Conservation (phyloP, 306 rosid genomes). For the Cucurbita argyrosperma region DNA sequence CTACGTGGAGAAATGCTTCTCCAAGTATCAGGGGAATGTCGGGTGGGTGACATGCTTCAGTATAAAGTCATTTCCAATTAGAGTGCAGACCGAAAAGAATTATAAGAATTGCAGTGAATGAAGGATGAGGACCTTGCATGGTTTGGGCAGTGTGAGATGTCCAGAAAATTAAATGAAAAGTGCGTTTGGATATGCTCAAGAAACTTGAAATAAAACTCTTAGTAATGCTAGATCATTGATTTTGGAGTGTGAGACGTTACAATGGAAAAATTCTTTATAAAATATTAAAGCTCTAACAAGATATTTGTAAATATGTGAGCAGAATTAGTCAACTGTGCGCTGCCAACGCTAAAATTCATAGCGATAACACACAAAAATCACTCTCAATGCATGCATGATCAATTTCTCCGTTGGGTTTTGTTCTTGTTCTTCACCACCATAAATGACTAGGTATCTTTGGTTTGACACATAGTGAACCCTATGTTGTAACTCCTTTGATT, state of each 20-base stretch:
- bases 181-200: neutral
- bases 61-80: slow-evolving; percentile 12
- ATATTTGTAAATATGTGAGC: neutral
- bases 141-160: neutral
- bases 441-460: too few species aligned
- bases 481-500: too few species aligned
- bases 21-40: slow-evolving; percentile 20
- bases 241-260: neutral
- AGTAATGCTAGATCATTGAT: neutral
- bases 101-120: neutral
- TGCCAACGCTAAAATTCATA: too few species aligned
- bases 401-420: too few species aligned
- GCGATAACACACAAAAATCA: too few species aligned
- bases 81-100: slow-evolving; percentile 2
- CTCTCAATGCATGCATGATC: too few species aligned
- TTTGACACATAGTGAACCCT: too few species aligned
- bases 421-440: too few species aligned
- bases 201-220: neutral
- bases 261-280: neutral
- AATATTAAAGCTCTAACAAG: neutral
- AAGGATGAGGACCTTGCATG: neutral
- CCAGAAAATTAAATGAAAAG: neutral
- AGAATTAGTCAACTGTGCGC: too few species aligned
- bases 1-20: slow-evolving; percentile 10
- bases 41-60: slow-evolving; percentile 32